A percentile compares a stretch with the other conserved stretches of the same genome.
Evolutionary conservation across 257 asterid species (phyloP).

Genomic region (Coffea canephora): DNA sequence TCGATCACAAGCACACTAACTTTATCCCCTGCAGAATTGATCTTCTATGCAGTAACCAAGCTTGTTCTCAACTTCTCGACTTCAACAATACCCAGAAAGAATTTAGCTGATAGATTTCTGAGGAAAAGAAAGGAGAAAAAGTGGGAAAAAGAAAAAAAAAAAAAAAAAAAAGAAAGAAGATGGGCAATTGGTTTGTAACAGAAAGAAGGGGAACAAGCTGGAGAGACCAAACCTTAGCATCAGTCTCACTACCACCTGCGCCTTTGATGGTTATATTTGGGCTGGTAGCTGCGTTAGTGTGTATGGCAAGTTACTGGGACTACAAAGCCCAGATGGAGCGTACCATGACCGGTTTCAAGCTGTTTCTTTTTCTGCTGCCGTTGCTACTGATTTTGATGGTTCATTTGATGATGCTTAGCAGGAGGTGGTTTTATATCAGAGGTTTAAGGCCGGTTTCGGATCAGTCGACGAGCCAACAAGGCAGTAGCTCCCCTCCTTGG

Average conservation of each 20-base stretch:
- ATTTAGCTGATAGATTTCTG: not conserved
- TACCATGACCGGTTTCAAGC: constrained; percentile 32
- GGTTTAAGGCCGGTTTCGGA: constrained; percentile 29
- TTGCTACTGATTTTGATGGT: constrained; percentile 34
- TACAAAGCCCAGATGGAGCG: constrained; percentile 38
- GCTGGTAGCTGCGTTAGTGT: constrained; percentile 41
- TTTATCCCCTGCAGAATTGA: not conserved
- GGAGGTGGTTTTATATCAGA: constrained; percentile 42
- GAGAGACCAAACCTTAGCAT: constrained; percentile 57
- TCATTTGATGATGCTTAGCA: constrained; percentile 29
- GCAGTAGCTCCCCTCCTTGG: constrained; percentile 36
- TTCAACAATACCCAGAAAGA: not conserved
- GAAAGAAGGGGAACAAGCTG: constrained; percentile 62
- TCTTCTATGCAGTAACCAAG: not conserved
- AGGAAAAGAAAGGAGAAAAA: not conserved
- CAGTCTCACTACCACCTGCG: constrained; percentile 60
- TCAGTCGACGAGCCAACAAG: constrained; percentile 23
- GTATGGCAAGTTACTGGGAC: constrained; percentile 36
- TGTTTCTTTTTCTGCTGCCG: constrained; percentile 41
- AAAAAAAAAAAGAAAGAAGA: not conserved
- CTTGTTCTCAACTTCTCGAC: not conserved
- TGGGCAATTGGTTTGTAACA: constrained; percentile 46
- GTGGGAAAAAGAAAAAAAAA: not conserved
- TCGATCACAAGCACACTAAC: not conserved
- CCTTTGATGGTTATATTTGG: constrained; percentile 54